phyloP scores from a whole-genome alignment of 495 filamentous ascomycete genomes.

The Trichocladium antarcticum region DNA sequence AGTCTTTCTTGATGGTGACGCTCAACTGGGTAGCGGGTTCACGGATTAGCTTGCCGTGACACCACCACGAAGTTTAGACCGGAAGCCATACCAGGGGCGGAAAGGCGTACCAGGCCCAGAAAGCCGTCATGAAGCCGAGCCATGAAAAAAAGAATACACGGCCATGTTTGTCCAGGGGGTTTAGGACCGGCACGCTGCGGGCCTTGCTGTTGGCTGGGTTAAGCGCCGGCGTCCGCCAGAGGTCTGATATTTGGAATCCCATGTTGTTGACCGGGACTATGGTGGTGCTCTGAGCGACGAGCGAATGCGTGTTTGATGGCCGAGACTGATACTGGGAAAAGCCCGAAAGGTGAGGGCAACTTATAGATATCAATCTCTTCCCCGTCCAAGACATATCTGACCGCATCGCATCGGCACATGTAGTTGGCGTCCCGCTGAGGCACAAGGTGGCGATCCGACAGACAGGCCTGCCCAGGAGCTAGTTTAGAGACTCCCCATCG shows the following conservation, averaged over 20 bases:
- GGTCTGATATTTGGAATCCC: constrained; percentile 36
- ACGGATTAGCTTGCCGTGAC: background rate
- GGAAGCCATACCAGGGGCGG: constrained; percentile 56
- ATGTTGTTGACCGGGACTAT: constrained; percentile 17
- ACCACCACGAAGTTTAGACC: background rate
- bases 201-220: constrained; percentile 77
- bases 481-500: too few species aligned
- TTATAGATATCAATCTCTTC: too few species aligned
- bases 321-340: too few species aligned
- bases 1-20: constrained; percentile 65
- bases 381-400: too few species aligned
- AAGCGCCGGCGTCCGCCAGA: constrained; percentile 50
- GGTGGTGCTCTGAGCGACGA: background rate
- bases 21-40: constrained; percentile 47
- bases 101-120: constrained; percentile 86
- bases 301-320: too few species aligned
- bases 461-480: background rate
- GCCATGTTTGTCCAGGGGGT: constrained; percentile 71
- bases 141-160: constrained; percentile 91
- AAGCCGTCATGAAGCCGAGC: constrained; percentile 91
- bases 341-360: too few species aligned
- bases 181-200: constrained; percentile 66
- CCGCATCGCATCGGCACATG: too few species aligned
- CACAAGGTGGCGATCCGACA: background rate
- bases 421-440: background rate